Evolutionary conservation across 2,329 filamentous ascomycete genomes (phyloP), one percentile per base, ranked within the genome.

Genomic region (Calycina marina): DNA sequence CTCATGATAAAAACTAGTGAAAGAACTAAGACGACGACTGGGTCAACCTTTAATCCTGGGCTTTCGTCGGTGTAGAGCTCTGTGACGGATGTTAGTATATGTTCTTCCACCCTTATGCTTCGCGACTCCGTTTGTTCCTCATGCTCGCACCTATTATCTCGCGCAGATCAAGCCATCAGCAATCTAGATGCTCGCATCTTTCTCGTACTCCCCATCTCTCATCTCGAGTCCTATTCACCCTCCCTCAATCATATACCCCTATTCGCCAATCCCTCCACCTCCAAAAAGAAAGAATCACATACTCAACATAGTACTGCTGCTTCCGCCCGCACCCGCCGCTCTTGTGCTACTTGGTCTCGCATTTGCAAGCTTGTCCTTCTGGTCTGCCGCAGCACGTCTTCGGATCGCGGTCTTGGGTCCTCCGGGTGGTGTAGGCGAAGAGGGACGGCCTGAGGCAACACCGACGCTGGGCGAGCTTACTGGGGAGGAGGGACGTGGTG

Each of bases 1-100:
- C 81, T 90, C 66, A 98, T 94, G 61, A 98, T 98, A 62, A 98
- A 98, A 41, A 93, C 90, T 50, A 98, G 73, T 53, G 84, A 93
- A 49, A 98, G 69, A 47, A 94, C 90, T 53, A 98, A 71, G 43
- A 98, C 88, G 45, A 98, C 86, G 38, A 98, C 90, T 14, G 90
- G 90, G 58, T 98, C 90, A 44, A 98, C 90, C 67, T 94, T 93
- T 51, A 98, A 67, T 41, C 90, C 90, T 37, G 90, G 90, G 44
- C 83, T 93, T 67, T 98, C 90, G 56, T 98, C 90, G 37, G 90
- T 98, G 74, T 98, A 98, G 27, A 98, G 77, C 61, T 74, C 79
- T 85, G 39, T 26, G 26, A 8, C 11, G n/a, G 4, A 6, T 25
- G 17, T 26, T 47, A 32, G 46, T 38, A 25, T 31, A 14, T 14